A percentile compares a stretch with the other conserved stretches of the same genome.
Evolutionary conservation across 345 rosid genomes (phyloP).

Genomic region (Hibiscus syriacus): DNA sequence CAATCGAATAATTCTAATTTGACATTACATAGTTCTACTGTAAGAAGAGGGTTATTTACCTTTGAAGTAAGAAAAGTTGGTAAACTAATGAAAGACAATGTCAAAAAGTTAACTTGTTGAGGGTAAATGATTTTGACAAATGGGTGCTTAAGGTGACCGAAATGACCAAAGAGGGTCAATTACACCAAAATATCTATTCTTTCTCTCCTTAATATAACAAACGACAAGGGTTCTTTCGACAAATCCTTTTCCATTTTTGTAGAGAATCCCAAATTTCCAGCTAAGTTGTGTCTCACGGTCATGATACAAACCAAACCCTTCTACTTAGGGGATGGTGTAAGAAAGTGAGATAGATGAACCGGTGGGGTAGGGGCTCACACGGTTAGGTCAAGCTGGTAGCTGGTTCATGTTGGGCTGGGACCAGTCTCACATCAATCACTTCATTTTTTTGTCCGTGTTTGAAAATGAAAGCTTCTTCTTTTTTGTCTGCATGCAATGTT

Average conservation of each 20-base stretch:
- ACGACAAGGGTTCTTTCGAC: slow-evolving; percentile 16
- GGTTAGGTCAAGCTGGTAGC: slow-evolving; percentile 1
- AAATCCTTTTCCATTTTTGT: slow-evolving; percentile 4
- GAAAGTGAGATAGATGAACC: neutral
- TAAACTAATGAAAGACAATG: neutral
- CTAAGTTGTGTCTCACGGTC: too few relatives aligned
- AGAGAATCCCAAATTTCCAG: neutral
- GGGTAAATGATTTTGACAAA: neutral
- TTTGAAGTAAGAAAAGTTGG: neutral
- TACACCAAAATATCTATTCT: slow-evolving; percentile 1
- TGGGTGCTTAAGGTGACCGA: slow-evolving; percentile 1
- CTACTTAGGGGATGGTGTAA: neutral
- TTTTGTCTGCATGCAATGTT: neutral
- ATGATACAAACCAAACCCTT: neutral
- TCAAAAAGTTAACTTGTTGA: neutral
- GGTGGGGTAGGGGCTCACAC: slow-evolving; percentile 9
- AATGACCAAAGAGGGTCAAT: slow-evolving; percentile 7
- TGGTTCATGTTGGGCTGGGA: neutral
- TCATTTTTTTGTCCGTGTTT: neutral
- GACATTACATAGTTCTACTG: too few relatives aligned
- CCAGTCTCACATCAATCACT: neutral
- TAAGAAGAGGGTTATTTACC: too few relatives aligned
- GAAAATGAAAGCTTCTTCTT: neutral
- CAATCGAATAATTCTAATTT: too few relatives aligned
- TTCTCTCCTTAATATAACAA: slow-evolving; percentile 1